These are phyloP conservation scores for Capsicum chinense DNA, from an alignment of 257 asterid genomes.

Conservation along the genomic window DNA sequence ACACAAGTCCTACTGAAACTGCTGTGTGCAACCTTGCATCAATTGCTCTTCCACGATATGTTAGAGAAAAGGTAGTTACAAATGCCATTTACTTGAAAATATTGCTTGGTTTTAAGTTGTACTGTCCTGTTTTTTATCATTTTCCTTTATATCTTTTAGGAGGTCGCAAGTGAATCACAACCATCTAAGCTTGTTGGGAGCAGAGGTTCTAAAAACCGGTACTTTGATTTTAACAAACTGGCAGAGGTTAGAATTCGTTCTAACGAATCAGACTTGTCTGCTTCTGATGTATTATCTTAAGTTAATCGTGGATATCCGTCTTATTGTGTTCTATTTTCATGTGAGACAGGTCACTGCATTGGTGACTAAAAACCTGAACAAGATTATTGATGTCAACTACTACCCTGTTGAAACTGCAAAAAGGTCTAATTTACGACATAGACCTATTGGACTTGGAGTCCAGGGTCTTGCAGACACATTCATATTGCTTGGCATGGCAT, in stretches of 20 bases:
- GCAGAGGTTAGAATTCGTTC: slow-evolving; percentile 69
- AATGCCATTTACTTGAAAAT: slow-evolving; percentile 32
- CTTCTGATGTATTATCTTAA: neutral
- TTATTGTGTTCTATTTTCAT: neutral
- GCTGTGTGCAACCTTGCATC: slow-evolving; percentile 98
- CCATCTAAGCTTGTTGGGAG: slow-evolving; percentile 95
- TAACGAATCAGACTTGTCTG: neutral
- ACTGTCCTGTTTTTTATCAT: neutral
- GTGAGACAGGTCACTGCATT: slow-evolving; percentile 70
- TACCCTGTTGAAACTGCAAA: slow-evolving; percentile 97
- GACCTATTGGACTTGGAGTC: slow-evolving; percentile 97
- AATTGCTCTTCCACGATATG: slow-evolving; percentile 92
- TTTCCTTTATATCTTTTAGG: slow-evolving; percentile 46
- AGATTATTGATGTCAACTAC: slow-evolving; percentile 82
- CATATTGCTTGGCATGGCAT: slow-evolving; percentile 96
- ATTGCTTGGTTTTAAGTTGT: neutral
- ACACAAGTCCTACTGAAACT: slow-evolving; percentile 91
- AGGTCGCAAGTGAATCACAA: slow-evolving; percentile 76
- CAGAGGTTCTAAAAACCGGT: slow-evolving; percentile 73
- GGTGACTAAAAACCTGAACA: slow-evolving; percentile 81
- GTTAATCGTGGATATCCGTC: neutral
- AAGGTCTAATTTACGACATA: slow-evolving; percentile 78
- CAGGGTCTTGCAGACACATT: slow-evolving; percentile 98
- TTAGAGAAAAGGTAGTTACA: slow-evolving; percentile 75
- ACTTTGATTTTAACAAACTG: slow-evolving; percentile 87